Conservation (phyloP, 768 basidiomycete species). For the Strobilomyces dryophilus region DNA sequence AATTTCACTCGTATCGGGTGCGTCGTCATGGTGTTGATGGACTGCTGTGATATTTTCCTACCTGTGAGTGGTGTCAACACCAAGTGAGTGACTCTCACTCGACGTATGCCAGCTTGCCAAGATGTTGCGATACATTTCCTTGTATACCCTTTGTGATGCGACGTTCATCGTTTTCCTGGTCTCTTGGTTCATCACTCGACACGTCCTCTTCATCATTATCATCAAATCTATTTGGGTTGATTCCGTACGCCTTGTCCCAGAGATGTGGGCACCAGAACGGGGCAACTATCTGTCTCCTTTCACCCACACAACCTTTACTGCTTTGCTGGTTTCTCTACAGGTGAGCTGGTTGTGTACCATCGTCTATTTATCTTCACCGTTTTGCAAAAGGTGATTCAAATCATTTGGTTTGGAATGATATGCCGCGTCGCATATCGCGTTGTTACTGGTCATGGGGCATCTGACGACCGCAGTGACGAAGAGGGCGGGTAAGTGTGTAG, state of each 20-base stretch:
- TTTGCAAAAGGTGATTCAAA: slow-evolving; percentile 55
- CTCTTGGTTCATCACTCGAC: slow-evolving; percentile 89
- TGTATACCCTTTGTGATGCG: slow-evolving; percentile 62
- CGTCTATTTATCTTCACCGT: slow-evolving; percentile 1
- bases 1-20: slow-evolving; percentile 90
- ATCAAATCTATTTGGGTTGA: slow-evolving; percentile 61
- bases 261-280: slow-evolving; percentile 56
- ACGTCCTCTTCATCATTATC: slow-evolving; percentile 72
- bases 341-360: slow-evolving; percentile 31
- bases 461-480: slow-evolving; percentile 85
- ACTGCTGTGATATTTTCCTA: slow-evolving; percentile 88
- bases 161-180: slow-evolving; percentile 80
- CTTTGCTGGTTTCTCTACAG: slow-evolving; percentile 57
- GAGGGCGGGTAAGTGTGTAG: slow-evolving; percentile 47
- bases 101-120: slow-evolving; percentile 69
- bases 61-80: slow-evolving; percentile 54
- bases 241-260: slow-evolving; percentile 39
- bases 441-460: slow-evolving; percentile 66
- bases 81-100: slow-evolving; percentile 1
- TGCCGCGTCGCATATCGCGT: slow-evolving; percentile 80
- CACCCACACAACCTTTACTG: slow-evolving; percentile 45
- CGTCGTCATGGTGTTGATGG: slow-evolving; percentile 89
- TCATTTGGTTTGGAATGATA: slow-evolving; percentile 86
- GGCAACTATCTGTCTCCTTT: slow-evolving; percentile 53
- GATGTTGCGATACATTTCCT: slow-evolving; percentile 83